These are phyloP conservation scores for Fraxinus velutina DNA, from an alignment of 305 asterid genomes.

Conservation along the genomic window DNA sequence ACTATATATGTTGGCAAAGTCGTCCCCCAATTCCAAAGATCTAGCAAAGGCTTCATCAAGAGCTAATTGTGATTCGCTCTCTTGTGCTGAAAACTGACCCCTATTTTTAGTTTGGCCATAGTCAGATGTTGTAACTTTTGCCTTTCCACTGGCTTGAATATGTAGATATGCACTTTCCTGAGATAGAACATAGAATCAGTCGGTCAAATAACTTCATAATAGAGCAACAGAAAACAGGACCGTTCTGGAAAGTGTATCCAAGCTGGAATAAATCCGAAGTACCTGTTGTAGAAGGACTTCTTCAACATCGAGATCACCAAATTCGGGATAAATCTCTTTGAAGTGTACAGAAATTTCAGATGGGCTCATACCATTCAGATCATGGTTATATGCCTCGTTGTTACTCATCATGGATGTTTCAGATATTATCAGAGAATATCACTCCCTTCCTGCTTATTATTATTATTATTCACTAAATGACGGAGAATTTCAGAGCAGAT, in stretches of 20 bases:
- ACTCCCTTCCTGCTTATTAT: neutral
- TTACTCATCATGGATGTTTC: constrained; percentile 44
- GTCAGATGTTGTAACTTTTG: constrained; percentile 32
- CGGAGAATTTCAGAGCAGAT: constrained; percentile 9
- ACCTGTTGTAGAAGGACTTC: constrained; percentile 87
- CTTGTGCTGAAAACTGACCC: constrained; percentile 35
- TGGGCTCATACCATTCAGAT: constrained; percentile 51
- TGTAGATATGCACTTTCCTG: constrained; percentile 76
- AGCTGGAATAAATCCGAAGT: neutral
- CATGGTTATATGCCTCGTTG: constrained; percentile 39
- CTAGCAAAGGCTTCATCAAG: constrained; percentile 83
- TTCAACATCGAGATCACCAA: constrained; percentile 64
- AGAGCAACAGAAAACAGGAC: neutral
- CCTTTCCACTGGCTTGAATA: constrained; percentile 50
- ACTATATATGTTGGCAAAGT: constrained; percentile 44
- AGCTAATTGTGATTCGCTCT: constrained; percentile 58
- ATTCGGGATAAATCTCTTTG: constrained; percentile 68
- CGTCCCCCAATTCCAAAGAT: constrained; percentile 73
- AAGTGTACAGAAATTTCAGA: constrained; percentile 67
- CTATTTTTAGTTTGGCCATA: constrained; percentile 46
- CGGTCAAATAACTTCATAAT: constrained; percentile 1
- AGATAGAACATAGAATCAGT: constrained; percentile 11
- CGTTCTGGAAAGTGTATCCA: neutral
- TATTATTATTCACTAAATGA: neutral
- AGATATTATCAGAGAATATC: constrained; percentile 32